Evolutionary conservation across 2,329 filamentous ascomycete genomes (phyloP).

Genomic region (Claviceps digitariae): DNA sequence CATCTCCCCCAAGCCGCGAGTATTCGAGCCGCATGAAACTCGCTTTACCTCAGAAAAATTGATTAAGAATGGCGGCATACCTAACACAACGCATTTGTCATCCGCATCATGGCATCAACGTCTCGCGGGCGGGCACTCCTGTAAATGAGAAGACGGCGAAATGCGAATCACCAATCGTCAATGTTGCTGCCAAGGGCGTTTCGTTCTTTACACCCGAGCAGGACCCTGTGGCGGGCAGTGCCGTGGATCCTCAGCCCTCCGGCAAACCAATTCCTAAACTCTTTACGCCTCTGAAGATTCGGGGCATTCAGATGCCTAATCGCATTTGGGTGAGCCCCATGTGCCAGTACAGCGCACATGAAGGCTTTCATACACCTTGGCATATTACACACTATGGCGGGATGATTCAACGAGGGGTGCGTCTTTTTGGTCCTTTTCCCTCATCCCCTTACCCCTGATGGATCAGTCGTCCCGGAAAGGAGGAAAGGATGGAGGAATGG

Average conservation of each 20-base stretch:
- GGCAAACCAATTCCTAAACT: background rate
- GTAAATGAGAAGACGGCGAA: constrained; percentile 11
- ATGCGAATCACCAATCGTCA: constrained; percentile 11
- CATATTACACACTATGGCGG: constrained; percentile 28
- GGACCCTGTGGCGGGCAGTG: constrained; percentile 29
- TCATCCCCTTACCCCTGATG: background rate
- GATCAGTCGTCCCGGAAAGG: background rate
- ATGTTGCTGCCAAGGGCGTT: constrained; percentile 22
- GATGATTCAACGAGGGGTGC: background rate
- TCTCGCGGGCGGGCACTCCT: constrained; percentile 13
- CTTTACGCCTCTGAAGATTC: background rate
- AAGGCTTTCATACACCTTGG: constrained; percentile 1
- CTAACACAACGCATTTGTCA: constrained; percentile 13
- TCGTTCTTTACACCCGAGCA: constrained; percentile 44
- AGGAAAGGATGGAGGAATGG: no score
- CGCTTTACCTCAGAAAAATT: background rate
- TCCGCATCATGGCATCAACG: constrained; percentile 15
- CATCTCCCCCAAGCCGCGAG: no score
- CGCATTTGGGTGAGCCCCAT: background rate
- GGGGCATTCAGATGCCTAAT: background rate
- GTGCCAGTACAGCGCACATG: constrained; percentile 1
- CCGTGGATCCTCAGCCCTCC: background rate
- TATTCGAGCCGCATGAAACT: background rate
- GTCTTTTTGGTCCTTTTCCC: background rate
- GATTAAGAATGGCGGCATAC: constrained; percentile 14